phyloP scores from a whole-genome alignment of 495 filamentous ascomycete species.

The Aspergillus hancockii region DNA sequence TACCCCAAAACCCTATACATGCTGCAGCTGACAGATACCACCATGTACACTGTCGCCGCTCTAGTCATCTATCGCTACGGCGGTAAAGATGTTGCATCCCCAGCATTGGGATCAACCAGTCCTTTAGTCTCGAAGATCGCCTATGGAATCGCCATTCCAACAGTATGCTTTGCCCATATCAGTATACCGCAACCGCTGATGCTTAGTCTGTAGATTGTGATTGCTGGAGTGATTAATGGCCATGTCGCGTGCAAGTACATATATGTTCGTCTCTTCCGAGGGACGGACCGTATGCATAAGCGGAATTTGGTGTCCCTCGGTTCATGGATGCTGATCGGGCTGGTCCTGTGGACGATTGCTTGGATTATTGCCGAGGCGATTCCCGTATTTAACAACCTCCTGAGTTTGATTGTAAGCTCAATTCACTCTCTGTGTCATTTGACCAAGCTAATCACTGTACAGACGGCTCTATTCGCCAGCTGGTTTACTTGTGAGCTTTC shows the following conservation, averaged over 20 bases:
- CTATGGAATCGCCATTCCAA: conserved; percentile 74
- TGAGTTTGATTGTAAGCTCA: conserved; percentile 39
- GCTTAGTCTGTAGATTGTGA: conserved; percentile 41
- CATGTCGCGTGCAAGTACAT: conserved; percentile 60
- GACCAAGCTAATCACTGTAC: conserved; percentile 13
- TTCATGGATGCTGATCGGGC: conserved; percentile 59
- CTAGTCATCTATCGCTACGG: conserved; percentile 71
- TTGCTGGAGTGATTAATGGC: conserved; percentile 70
- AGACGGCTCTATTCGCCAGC: conserved; percentile 36
- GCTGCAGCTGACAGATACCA: conserved; percentile 61
- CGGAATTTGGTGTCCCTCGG: conserved; percentile 44
- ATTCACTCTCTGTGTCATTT: neutral
- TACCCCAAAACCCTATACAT: conserved; percentile 63
- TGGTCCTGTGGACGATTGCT: conserved; percentile 57
- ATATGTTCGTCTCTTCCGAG: conserved; percentile 58
- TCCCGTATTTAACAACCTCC: conserved; percentile 66
- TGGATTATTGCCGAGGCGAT: conserved; percentile 72
- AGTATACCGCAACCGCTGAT: neutral
- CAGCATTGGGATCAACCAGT: conserved; percentile 68
- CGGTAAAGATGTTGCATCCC: conserved; percentile 63
- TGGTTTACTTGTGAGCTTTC: conserved; percentile 39
- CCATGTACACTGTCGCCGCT: conserved; percentile 66
- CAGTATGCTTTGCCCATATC: conserved; percentile 31
- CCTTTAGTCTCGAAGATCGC: conserved; percentile 65
- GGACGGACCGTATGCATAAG: conserved; percentile 58